Conservation (phyloP, 148 eudicot species). For the Polygonum aviculare region DNA sequence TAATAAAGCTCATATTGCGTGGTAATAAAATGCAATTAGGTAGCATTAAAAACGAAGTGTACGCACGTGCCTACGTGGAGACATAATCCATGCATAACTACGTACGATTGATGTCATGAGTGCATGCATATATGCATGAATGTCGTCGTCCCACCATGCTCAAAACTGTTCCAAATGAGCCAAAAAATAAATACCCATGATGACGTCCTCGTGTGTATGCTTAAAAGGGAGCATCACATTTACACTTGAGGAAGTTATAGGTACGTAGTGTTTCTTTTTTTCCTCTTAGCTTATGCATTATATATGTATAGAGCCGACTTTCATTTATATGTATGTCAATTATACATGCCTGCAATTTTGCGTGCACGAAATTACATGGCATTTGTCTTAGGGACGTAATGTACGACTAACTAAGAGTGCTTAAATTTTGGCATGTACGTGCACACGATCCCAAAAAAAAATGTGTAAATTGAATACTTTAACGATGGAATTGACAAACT, state of each 20-base stretch:
- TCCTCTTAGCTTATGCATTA: not conserved
- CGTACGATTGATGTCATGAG: not conserved
- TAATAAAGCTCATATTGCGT: too few species aligned
- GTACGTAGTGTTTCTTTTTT: too few species aligned
- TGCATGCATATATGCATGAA: not conserved
- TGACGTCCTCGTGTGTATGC: constrained; percentile 1
- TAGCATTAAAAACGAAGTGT: not conserved
- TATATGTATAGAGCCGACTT: constrained; percentile 1
- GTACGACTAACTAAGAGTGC: too few species aligned
- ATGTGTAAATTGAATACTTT: too few species aligned
- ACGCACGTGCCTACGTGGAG: not conserved
- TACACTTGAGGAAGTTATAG: not conserved
- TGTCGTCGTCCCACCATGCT: not conserved
- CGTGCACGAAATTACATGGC: not conserved
- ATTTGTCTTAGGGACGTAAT: not conserved
- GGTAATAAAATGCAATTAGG: too few species aligned
- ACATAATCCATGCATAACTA: not conserved
- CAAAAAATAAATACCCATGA: not conserved
- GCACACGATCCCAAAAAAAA: too few species aligned
- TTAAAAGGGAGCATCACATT: not conserved
- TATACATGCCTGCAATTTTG: not conserved
- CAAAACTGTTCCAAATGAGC: not conserved
- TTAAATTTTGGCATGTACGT: too few species aligned
- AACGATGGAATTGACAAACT: too few species aligned
- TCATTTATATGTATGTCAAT: not conserved